Evolutionary conservation across 768 basidiomycete species (phyloP).

Genomic region (Nevesoporus exiguus): DNA sequence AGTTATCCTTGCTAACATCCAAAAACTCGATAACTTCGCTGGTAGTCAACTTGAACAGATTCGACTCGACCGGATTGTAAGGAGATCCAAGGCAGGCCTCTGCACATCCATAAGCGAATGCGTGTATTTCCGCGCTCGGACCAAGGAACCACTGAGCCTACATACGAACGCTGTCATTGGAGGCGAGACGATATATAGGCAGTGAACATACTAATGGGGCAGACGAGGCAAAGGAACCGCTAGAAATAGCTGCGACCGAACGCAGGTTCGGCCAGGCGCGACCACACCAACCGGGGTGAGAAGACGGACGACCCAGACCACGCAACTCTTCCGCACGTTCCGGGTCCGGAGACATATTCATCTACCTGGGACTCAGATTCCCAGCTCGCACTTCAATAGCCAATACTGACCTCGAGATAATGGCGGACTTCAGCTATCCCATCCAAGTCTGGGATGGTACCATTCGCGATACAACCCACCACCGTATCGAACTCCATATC

Average conservation of each 20-base stretch:
- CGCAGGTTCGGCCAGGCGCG: slow-evolving; percentile 10
- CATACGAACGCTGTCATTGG: background rate
- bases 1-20: slow-evolving; percentile 6
- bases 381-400: too few relatives aligned
- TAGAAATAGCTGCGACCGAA: slow-evolving; percentile 4
- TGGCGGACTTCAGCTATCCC: too few relatives aligned
- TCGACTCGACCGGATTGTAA: slow-evolving; percentile 5
- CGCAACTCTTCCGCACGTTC: slow-evolving; percentile 9
- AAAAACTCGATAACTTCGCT: slow-evolving; percentile 15
- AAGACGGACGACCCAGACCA: too few relatives aligned
- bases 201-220: slow-evolving; percentile 8
- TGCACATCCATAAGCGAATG: background rate
- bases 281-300: too few relatives aligned
- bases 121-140: background rate
- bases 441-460: too few relatives aligned
- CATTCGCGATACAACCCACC: too few relatives aligned
- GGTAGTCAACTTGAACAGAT: slow-evolving; percentile 4
- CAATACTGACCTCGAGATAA: too few relatives aligned
- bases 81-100: slow-evolving; percentile 7
- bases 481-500: too few relatives aligned
- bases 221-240: slow-evolving; percentile 13
- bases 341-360: slow-evolving; percentile 4
- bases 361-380: background rate
- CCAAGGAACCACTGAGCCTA: slow-evolving; percentile 6
- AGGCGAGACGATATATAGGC: too few relatives aligned